Conservation (phyloP, 2,329 filamentous ascomycete genomes). For the Gaeumannomyces tritici region DNA sequence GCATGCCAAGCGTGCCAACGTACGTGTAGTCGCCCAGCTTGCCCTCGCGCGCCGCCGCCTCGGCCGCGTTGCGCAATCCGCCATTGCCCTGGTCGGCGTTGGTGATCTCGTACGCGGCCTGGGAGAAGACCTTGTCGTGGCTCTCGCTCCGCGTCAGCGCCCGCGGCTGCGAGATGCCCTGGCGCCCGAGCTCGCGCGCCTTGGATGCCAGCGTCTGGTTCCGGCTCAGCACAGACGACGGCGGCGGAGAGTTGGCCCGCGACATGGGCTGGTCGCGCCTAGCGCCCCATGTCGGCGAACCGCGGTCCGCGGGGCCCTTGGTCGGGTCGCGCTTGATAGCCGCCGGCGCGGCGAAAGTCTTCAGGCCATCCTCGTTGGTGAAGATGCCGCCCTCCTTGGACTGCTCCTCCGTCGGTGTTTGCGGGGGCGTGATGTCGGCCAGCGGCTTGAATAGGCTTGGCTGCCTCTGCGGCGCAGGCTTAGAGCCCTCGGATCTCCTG, state of each 20-base stretch:
- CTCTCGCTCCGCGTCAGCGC: slow-evolving; percentile 46
- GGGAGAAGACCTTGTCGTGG: slow-evolving; percentile 61
- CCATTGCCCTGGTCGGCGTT: slow-evolving; percentile 87
- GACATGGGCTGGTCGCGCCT: slow-evolving; percentile 71
- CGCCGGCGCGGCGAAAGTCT: slow-evolving; percentile 35
- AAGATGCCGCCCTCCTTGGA: slow-evolving; percentile 35
- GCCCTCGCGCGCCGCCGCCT: slow-evolving; percentile 63
- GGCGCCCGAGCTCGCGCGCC: slow-evolving; percentile 45
- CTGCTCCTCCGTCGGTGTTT: slow-evolving; percentile 41
- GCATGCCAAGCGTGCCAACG: slow-evolving; percentile 90
- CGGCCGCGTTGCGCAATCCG: slow-evolving; percentile 79
- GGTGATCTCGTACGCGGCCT: slow-evolving; percentile 75
- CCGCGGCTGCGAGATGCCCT: slow-evolving; percentile 47
- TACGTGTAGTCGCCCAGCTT: slow-evolving; percentile 69
- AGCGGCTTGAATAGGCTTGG: slow-evolving; percentile 44
- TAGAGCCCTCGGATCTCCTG: slow-evolving; percentile 11
- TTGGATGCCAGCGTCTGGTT: slow-evolving; percentile 42
- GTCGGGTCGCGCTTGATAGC: slow-evolving; percentile 30
- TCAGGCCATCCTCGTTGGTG: slow-evolving; percentile 46
- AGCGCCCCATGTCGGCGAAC: slow-evolving; percentile 68
- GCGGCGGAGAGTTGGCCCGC: slow-evolving; percentile 62
- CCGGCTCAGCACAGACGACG: slow-evolving; percentile 66
- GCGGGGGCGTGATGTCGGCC: slow-evolving; percentile 41
- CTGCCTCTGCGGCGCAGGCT: slow-evolving; percentile 24
- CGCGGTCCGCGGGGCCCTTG: slow-evolving; percentile 53